Base-by-base conservation (phyloP, 257 asterid genomes). In the Cinchona pubescens region DNA sequence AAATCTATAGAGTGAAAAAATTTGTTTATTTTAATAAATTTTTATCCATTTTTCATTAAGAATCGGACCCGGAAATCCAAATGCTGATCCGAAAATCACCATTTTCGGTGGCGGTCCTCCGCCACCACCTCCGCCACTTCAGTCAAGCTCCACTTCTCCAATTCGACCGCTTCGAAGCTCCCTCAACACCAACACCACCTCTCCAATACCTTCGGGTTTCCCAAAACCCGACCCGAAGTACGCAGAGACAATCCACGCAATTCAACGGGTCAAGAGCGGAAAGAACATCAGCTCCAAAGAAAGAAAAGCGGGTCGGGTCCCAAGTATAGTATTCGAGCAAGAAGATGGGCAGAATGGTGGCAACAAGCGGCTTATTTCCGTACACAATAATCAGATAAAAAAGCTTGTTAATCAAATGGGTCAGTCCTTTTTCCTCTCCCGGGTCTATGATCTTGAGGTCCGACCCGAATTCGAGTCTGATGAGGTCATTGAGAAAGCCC, bases 321-420 rank as follows among this genome's bases (percentile, higher is more conserved):
- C 98, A 1, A 90, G 97, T 82, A 91, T 95, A 69, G 92, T 95
- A 18, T 92, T 92, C 79, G 97, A 95, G 87, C 94, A 93, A 62
- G 96, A 92, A 37, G 96, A 95, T 65, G 99, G 98, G 25, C 94
- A 95, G 82, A 89, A 87, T 75, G 99, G 99, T 35, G 98, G 98
- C 74, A 95, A 90, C 79, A 93, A 96, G 86, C 88, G 96, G 72
- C 96, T 96, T 69, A 84, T 96, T 72, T 90, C 98, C 4, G 96
- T 96, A 8, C 89, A 88, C 69, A 72, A 78, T 16, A 96, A 96
- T 72, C 98, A 93, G 96, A 88, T 96, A 32, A 93, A 90, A 88
- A 96, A 96, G 85, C 98, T 95, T 34, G 97, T 95, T 29, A 88
- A 60, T 77, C 91, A 89, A 67, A 23, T 91, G 73, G 97, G 99